Percentiles rank a stretch among this genome's conserved stretches.
phyloP scores from a whole-genome alignment of 495 filamentous ascomycete species.

The Penicillium flavigenum region DNA sequence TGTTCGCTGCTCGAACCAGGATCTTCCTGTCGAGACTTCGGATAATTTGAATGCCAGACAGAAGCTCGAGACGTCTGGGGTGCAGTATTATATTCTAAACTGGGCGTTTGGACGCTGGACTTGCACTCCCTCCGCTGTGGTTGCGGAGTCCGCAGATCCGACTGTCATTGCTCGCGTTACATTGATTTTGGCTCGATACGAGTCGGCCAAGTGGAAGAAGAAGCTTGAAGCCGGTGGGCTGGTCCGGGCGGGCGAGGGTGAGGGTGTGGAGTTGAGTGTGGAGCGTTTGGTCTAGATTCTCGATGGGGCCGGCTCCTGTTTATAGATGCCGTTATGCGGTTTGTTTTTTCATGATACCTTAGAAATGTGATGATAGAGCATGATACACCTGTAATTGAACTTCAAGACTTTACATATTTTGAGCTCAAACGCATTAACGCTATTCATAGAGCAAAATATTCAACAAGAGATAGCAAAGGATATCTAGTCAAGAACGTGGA shows the following conservation, averaged over 20 bases:
- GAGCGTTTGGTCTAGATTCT: conserved; percentile 38
- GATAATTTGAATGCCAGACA: conserved; percentile 32
- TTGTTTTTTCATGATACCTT: conserved; percentile 14
- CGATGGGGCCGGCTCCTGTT: conserved; percentile 21
- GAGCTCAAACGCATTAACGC: not conserved
- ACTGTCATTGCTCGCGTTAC: conserved; percentile 69
- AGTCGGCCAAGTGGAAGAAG: conserved; percentile 88
- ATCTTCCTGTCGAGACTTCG: conserved; percentile 58
- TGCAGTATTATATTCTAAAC: conserved; percentile 74
- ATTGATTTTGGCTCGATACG: conserved; percentile 78
- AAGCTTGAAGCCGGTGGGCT: conserved; percentile 63
- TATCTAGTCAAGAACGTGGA: not conserved
- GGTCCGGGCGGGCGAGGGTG: conserved; percentile 45
- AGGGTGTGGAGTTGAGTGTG: conserved; percentile 35
- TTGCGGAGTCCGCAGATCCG: conserved; percentile 39
- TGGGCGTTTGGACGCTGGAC: conserved; percentile 98
- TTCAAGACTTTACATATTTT: not conserved
- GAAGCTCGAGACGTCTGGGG: conserved; percentile 8
- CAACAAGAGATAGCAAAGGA: not conserved
- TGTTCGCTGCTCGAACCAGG: conserved; percentile 53
- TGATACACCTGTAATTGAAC: conserved; percentile 3
- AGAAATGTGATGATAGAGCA: conserved; percentile 10
- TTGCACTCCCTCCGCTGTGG: conserved; percentile 61
- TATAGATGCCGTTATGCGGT: conserved; percentile 2
- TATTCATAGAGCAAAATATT: not conserved